Conservation (phyloP, 768 basidiomycete genomes). For the Tephrocybe sp. region DNA sequence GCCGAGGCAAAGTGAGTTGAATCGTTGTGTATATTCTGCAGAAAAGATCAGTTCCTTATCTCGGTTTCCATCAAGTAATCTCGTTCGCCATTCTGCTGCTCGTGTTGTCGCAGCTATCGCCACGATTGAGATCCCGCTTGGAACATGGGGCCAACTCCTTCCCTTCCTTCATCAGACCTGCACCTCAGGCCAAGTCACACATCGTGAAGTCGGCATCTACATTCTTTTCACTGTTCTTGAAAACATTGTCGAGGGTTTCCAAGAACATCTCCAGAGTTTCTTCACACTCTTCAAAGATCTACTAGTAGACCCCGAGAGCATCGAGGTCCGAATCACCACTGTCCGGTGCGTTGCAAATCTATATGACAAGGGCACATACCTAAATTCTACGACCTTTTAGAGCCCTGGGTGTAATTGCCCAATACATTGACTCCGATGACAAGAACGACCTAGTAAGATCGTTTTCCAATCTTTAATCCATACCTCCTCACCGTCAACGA, state of each 20-base stretch:
- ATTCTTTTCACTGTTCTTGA: constrained; percentile 91
- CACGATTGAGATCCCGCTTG: constrained; percentile 75
- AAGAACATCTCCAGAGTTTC: constrained; percentile 67
- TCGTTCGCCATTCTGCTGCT: constrained; percentile 90
- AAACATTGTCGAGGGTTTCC: constrained; percentile 86
- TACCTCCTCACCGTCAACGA: constrained; percentile 3
- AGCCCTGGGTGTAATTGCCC: constrained; percentile 88
- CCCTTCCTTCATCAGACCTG: constrained; percentile 84
- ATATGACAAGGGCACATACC: too few relatives aligned
- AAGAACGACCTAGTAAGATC: constrained; percentile 76
- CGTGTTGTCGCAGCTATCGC: constrained; percentile 94
- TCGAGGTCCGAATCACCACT: constrained; percentile 88
- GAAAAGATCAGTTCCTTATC: constrained; percentile 12
- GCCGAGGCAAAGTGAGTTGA: constrained; percentile 69
- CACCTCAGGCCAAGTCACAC: constrained; percentile 58
- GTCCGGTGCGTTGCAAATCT: constrained; percentile 51
- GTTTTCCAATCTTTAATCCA: not conserved
- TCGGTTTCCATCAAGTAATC: constrained; percentile 49
- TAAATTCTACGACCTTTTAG: constrained; percentile 30
- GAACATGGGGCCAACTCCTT: constrained; percentile 83
- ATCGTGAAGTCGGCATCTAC: constrained; percentile 91
- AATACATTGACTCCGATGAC: constrained; percentile 87
- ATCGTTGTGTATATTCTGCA: constrained; percentile 4
- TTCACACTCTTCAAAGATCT: constrained; percentile 78
- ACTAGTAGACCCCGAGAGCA: constrained; percentile 78